phyloP scores from a whole-genome alignment of 2,329 filamentous ascomycete species.

The Helotiales sp. region DNA sequence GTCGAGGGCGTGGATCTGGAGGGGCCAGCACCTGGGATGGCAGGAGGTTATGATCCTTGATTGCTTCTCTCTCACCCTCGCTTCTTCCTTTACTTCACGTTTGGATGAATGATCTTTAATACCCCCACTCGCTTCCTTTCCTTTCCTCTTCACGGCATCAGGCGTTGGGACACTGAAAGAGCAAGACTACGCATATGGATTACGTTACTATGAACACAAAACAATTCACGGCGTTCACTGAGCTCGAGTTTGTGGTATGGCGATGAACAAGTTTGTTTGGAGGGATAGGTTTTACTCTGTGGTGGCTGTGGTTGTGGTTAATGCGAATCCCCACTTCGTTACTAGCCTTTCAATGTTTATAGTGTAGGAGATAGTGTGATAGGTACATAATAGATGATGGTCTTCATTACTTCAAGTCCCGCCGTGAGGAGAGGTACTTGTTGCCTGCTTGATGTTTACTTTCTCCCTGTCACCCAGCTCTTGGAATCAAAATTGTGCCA shows the following conservation, averaged over 20 bases:
- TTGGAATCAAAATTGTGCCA: too few species aligned
- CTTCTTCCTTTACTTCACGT: background rate
- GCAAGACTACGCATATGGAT: background rate
- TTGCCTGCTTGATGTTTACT: too few species aligned
- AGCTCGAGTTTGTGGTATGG: background rate
- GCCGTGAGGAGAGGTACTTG: too few species aligned
- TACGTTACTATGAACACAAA: background rate
- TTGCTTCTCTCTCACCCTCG: background rate
- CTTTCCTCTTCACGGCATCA: too few species aligned
- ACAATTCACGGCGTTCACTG: background rate
- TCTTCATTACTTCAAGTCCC: too few species aligned
- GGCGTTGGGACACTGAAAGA: background rate
- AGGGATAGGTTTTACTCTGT: background rate
- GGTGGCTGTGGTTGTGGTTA: background rate
- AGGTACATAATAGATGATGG: background rate
- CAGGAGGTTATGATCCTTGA: conserved; percentile 33
- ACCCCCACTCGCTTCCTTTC: background rate
- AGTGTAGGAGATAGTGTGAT: background rate
- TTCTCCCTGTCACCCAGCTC: too few species aligned
- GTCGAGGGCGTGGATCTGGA: conserved; percentile 37
- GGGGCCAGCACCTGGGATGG: conserved; percentile 35
- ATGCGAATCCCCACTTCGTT: conserved; percentile 11
- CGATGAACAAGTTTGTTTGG: background rate
- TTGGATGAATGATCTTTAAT: background rate
- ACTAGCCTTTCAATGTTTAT: background rate